Conservation (phyloP, 2,329 filamentous ascomycete species). For the Penicillium sclerotiorum region DNA sequence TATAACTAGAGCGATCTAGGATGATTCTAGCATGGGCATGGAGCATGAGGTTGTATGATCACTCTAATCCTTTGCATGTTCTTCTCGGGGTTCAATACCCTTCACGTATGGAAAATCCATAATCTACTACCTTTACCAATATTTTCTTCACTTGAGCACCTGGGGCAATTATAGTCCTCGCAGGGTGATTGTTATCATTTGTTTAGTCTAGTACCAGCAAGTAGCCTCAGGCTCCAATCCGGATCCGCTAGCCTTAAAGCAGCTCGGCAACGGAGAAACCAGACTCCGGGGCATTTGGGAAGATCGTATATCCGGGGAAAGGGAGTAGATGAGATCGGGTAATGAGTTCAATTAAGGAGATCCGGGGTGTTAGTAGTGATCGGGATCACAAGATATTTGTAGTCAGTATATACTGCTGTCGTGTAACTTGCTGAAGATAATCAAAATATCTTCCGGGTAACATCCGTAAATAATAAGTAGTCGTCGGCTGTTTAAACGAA, state of each 20-base stretch:
- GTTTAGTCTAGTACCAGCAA: too few relatives aligned
- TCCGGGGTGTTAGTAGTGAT: not conserved
- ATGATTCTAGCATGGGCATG: slow-evolving; percentile 29
- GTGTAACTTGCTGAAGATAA: too few relatives aligned
- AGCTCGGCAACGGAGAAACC: not conserved
- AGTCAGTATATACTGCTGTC: too few relatives aligned
- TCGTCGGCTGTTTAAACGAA: too few relatives aligned
- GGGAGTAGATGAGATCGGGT: slow-evolving; percentile 1
- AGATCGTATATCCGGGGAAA: slow-evolving; percentile 8
- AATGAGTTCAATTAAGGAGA: not conserved
- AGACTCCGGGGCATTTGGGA: not conserved
- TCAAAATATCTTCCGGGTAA: too few relatives aligned
- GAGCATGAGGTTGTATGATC: slow-evolving; percentile 38
- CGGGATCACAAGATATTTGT: too few relatives aligned
- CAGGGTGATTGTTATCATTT: too few relatives aligned
- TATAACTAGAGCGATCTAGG: slow-evolving; percentile 76
- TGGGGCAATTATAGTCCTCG: too few relatives aligned
- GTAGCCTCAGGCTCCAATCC: too few relatives aligned
- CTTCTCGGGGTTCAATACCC: slow-evolving; percentile 7
- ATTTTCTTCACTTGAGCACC: not conserved
- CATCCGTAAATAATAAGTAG: too few relatives aligned
- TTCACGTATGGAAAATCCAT: slow-evolving; percentile 20
- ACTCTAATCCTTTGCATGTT: slow-evolving; percentile 27
- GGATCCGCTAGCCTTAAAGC: not conserved
- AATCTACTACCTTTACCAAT: slow-evolving; percentile 15